phyloP scores from a whole-genome alignment of 257 asterid genomes.

The Voacanga thouarsii region DNA sequence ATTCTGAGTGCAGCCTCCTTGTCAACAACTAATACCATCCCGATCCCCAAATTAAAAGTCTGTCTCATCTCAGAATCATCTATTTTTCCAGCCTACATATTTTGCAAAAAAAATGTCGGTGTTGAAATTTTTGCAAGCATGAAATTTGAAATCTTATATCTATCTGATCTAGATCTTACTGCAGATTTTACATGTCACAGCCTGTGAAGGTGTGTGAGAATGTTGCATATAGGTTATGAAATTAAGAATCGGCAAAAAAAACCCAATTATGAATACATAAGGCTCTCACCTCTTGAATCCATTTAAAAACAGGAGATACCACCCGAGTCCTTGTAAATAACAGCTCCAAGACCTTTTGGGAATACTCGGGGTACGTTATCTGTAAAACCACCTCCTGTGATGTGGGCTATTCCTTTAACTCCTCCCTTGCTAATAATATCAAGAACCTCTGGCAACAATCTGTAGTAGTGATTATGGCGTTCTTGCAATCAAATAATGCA shows the following conservation, averaged over 20 bases:
- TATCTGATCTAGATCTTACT: not conserved
- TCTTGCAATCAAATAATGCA: conserved; percentile 2
- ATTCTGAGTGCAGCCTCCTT: conserved; percentile 60
- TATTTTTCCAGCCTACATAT: conserved; percentile 65
- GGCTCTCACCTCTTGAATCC: conserved; percentile 82
- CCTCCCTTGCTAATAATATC: conserved; percentile 81
- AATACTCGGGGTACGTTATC: conserved; percentile 93
- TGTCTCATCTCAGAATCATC: conserved; percentile 81
- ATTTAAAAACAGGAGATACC: conserved; percentile 73
- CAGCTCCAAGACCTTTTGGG: conserved; percentile 86
- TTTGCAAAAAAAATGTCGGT: not conserved
- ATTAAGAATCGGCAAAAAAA: not conserved
- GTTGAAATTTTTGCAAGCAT: not conserved
- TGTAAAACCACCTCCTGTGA: conserved; percentile 95
- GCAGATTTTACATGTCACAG: too few species aligned
- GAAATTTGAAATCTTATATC: not conserved
- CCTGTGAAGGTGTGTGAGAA: not conserved
- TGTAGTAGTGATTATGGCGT: not conserved
- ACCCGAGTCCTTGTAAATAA: conserved; percentile 65
- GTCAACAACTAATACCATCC: conserved; percentile 82
- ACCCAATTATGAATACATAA: not conserved
- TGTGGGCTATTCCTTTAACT: conserved; percentile 94
- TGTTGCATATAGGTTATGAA: not conserved
- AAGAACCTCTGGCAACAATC: conserved; percentile 55
- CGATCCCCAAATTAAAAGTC: conserved; percentile 95